A percentile compares a stretch with the other conserved stretches of the same genome.
Conservation (phyloP, 352 stramenopile species). For the Phytophthora ohioensis region DNA sequence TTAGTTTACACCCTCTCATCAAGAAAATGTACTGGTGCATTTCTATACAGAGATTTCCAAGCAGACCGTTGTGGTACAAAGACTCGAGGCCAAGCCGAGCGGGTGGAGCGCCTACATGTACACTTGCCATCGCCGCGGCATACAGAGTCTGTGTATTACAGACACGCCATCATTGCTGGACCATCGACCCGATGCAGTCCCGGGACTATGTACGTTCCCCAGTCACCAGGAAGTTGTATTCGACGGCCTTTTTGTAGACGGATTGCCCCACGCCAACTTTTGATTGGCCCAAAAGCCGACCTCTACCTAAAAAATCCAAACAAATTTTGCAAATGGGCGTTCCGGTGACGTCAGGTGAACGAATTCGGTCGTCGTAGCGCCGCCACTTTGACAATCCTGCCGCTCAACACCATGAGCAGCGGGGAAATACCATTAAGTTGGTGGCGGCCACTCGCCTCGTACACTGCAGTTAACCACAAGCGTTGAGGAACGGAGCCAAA, state of each 20-base stretch:
- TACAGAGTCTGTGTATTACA: neutral
- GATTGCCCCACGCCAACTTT: neutral
- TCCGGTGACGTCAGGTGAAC: neutral
- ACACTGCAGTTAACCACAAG: constrained; percentile 3
- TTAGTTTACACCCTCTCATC: neutral
- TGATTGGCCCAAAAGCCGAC: constrained; percentile 14
- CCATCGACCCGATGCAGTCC: neutral
- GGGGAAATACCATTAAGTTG: constrained; percentile 9
- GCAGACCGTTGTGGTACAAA: constrained; percentile 13
- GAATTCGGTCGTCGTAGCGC: constrained; percentile 7
- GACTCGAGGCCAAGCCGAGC: neutral
- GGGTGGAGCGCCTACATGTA: constrained; percentile 1
- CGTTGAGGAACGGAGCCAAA: neutral
- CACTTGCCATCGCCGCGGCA: constrained; percentile 4
- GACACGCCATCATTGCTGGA: constrained; percentile 16
- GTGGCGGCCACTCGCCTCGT: neutral
- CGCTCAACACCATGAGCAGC: constrained; percentile 10
- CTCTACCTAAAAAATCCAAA: constrained; percentile 29
- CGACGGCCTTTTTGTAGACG: constrained; percentile 1
- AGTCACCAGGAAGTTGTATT: neutral
- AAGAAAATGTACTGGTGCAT: neutral
- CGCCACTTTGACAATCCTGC: constrained; percentile 5
- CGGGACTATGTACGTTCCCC: constrained; percentile 2
- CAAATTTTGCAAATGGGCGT: constrained; percentile 19
- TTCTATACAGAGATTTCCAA: neutral